Evolutionary conservation across 495 filamentous ascomycete genomes (phyloP).

Genomic region (Annulohypoxylon moriforme): DNA sequence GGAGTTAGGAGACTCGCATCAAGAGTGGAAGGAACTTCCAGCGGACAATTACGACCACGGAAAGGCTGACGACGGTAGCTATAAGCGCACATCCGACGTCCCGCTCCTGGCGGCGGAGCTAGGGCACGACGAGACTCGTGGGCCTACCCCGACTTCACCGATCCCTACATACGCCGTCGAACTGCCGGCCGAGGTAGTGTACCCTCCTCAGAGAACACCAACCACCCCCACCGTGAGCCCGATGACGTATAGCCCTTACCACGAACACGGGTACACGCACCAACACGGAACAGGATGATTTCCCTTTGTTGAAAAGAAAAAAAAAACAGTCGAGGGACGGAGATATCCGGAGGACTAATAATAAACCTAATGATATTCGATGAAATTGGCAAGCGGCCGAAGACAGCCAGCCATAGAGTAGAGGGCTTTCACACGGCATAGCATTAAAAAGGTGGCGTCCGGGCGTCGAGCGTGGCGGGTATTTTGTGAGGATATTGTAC

Average conservation of each 20-base stretch:
- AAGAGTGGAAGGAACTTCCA: conserved; percentile 29
- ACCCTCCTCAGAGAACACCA: neutral
- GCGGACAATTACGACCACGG: conserved; percentile 24
- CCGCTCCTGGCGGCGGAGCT: conserved; percentile 41
- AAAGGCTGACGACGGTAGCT: neutral
- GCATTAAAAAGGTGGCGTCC: conserved; percentile 13
- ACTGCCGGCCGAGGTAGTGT: conserved; percentile 27
- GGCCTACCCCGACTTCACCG: neutral
- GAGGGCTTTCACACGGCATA: conserved; percentile 7
- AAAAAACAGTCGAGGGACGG: neutral
- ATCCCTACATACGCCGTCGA: conserved; percentile 27
- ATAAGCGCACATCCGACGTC: conserved; percentile 33
- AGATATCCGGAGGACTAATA: neutral
- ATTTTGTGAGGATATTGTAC: neutral
- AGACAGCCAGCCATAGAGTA: neutral
- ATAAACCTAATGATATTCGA: conserved; percentile 19
- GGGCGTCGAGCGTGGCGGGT: conserved; percentile 4
- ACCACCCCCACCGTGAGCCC: neutral
- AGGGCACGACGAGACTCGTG: conserved; percentile 8
- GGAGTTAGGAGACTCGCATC: conserved; percentile 25
- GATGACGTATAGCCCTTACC: neutral
- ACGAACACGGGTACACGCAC: neutral
- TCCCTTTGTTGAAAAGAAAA: neutral
- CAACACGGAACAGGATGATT: neutral
- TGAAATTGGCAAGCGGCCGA: conserved; percentile 3